Evolutionary conservation across 2,329 filamentous ascomycete species (phyloP), one percentile per base, ranked within the genome.

Genomic region (Aspergillus persii): DNA sequence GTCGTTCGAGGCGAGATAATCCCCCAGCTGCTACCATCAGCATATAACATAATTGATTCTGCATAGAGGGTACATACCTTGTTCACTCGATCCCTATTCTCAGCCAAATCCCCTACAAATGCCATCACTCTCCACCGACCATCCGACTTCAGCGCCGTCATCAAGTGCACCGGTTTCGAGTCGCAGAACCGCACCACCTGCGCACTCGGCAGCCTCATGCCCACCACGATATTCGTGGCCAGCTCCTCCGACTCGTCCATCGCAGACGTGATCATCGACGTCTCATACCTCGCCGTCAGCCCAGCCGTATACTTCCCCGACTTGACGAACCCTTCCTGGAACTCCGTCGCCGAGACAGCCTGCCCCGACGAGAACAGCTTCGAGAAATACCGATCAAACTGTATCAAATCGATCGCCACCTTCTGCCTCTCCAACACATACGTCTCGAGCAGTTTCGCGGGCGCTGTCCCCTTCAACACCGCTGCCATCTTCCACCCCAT

Each of bases 171-270:
- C 0, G 83, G 79, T 60, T 81, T 83, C 1, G 84, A 85, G 64
- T 89, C 86, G 50, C 81, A 84, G 58, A 83, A 82, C 4, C 86
- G 76, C 18, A 88, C 81, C 0, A 88, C 83, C 65, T 85, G 84
- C 0, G 83, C 80, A 58, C 79, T 86, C 0, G 80, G 80, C 41
- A 83, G 74, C 31, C 81, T 68, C 79, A 81, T 82, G 0, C 81
- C 81, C 2, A 82, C 78, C 1, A 67, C 66, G 11, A 77, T 65
- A 51, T 71, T 76, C 49, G 48, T 73, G 2, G 72, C 81, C 47
- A 73, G 65, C n/a, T 65, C 73, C 48, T 76, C 65, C 0, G 63
- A 69, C 36, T 77, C 76, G 0, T 63, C 65, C 8, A 67, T 62
- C 11, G 68, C 63, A 9, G 74, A 73, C 1, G 80, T 83, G 7